phyloP scores from a whole-genome alignment of 192 early-diverging fungal species.

The Umbelopsis vinacea region DNA sequence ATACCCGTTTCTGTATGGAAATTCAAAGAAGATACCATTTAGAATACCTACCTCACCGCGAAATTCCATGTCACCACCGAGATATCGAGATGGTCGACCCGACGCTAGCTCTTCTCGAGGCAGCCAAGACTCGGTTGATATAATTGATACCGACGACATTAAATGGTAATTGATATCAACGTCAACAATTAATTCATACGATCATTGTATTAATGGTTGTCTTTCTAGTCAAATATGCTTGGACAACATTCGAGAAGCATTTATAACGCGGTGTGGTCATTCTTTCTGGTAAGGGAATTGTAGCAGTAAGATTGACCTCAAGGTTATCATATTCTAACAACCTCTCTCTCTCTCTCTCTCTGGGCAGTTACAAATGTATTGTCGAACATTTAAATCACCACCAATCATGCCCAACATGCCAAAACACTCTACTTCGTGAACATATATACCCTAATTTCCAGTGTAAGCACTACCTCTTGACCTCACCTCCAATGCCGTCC shows the following conservation, averaged over 20 bases:
- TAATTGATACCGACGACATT: constrained; percentile 5
- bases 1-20: constrained; percentile 2
- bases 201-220: too few species aligned
- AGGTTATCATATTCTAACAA: not conserved
- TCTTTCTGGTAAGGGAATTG: constrained; percentile 72
- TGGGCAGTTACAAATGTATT: constrained; percentile 71
- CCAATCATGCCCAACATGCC: constrained; percentile 75
- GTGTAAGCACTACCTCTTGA: constrained; percentile 44
- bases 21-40: not conserved
- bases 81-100: not conserved
- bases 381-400: constrained; percentile 60
- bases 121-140: not conserved
- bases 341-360: too few species aligned
- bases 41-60: not conserved
- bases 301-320: not conserved
- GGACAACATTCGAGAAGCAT: constrained; percentile 71
- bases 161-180: not conserved
- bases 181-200: too few species aligned
- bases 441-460: constrained; percentile 87
- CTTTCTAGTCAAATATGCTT: constrained; percentile 75
- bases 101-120: not conserved
- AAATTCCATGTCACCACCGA: not conserved
- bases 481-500: too few species aligned
- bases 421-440: constrained; percentile 54
- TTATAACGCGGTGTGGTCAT: constrained; percentile 83